Percentiles rank a stretch among this genome's conserved stretches.
Evolutionary conservation across 2,329 filamentous ascomycete genomes (phyloP).

Genomic region (Aspergillus brunneoviolaceus): DNA sequence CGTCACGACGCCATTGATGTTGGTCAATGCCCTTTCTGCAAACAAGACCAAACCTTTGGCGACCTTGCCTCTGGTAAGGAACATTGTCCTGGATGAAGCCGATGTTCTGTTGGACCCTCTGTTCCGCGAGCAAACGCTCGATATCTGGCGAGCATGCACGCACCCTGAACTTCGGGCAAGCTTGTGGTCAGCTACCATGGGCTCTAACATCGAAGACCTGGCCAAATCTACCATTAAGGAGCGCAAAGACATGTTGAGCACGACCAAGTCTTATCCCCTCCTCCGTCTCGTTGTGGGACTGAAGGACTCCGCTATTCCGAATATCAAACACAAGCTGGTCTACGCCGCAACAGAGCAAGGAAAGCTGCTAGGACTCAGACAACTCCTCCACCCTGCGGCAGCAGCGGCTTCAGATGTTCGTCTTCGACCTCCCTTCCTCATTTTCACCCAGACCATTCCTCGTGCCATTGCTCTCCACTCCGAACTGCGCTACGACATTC

Average conservation of each 20-base stretch:
- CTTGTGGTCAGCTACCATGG: slow-evolving; percentile 97
- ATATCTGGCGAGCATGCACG: slow-evolving; percentile 77
- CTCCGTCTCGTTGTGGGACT: slow-evolving; percentile 90
- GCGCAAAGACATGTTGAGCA: slow-evolving; percentile 40
- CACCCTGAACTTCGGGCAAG: slow-evolving; percentile 69
- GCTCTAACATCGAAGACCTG: slow-evolving; percentile 82
- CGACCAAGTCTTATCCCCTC: slow-evolving; percentile 48
- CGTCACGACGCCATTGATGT: slow-evolving; percentile 74
- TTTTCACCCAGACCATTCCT: slow-evolving; percentile 95
- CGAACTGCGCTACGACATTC: slow-evolving; percentile 93
- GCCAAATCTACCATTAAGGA: slow-evolving; percentile 66
- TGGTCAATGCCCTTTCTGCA: slow-evolving; percentile 70
- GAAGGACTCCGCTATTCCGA: slow-evolving; percentile 93
- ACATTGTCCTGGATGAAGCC: slow-evolving; percentile 85
- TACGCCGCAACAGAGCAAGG: slow-evolving; percentile 93
- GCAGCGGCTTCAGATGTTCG: slow-evolving; percentile 47
- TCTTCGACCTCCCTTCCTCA: slow-evolving; percentile 83
- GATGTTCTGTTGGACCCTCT: slow-evolving; percentile 90
- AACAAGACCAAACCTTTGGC: slow-evolving; percentile 45
- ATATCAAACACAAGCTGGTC: slow-evolving; percentile 81
- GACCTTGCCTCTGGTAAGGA: slow-evolving; percentile 65
- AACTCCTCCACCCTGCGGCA: slow-evolving; percentile 76
- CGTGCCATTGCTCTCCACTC: slow-evolving; percentile 82
- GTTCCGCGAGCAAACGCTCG: slow-evolving; percentile 84
- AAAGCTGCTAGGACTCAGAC: slow-evolving; percentile 86